Evolutionary conservation across 495 filamentous ascomycete genomes (phyloP).

Genomic region (Oidiodendron maius): DNA sequence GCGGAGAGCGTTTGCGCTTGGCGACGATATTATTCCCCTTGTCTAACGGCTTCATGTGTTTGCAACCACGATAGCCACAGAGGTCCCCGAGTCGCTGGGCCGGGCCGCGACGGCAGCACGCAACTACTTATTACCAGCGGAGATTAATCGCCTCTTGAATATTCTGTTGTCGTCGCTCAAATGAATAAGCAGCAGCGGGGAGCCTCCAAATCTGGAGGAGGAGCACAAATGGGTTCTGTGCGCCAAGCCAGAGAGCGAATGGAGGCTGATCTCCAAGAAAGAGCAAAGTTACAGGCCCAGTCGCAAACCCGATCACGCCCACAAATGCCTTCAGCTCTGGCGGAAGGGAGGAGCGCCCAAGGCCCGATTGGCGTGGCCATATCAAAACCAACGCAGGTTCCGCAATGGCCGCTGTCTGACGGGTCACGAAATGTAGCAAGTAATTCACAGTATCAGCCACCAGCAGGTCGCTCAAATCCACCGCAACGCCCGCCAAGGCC

Average conservation of each 20-base stretch:
- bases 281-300: conserved; percentile 26
- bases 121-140: background rate
- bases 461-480: conserved; percentile 46
- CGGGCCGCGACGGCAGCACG: background rate
- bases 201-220: conserved; percentile 3
- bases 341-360: conserved; percentile 32
- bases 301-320: conserved; percentile 23
- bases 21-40: conserved; percentile 11
- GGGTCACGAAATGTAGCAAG: conserved; percentile 27
- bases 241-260: conserved; percentile 47
- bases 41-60: conserved; percentile 22
- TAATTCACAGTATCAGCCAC: conserved; percentile 37
- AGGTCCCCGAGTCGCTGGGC: conserved; percentile 7
- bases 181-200: conserved; percentile 22
- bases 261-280: conserved; percentile 34
- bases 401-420: conserved; percentile 49
- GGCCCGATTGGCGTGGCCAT: conserved; percentile 38
- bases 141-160: background rate
- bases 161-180: background rate
- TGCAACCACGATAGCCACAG: conserved; percentile 15
- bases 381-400: conserved; percentile 43
- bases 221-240: conserved; percentile 34
- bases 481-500: conserved; percentile 66
- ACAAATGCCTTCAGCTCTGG: conserved; percentile 26
- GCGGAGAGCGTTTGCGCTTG: conserved; percentile 9